phyloP scores from a whole-genome alignment of 2,329 filamentous ascomycete species.

The Thelonectria blattea region DNA sequence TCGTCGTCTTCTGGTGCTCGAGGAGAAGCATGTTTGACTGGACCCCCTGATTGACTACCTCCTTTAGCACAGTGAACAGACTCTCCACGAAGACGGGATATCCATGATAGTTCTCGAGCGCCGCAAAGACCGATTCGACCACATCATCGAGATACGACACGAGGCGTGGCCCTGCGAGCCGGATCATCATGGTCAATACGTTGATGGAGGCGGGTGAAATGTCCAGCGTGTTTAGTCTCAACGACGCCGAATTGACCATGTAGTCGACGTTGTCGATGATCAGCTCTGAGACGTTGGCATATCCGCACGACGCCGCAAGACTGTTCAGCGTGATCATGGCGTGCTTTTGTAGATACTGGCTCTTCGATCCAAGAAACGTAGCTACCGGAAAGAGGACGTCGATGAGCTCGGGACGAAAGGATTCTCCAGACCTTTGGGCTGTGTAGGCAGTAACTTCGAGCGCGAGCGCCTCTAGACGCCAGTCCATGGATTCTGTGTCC shows the following conservation, averaged over 20 bases:
- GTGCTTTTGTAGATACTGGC: conserved; percentile 73
- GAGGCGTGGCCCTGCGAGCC: conserved; percentile 78
- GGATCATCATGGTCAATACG: conserved; percentile 93
- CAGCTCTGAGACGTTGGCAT: conserved; percentile 74
- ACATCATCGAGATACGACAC: conserved; percentile 92
- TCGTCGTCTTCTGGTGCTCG: conserved; percentile 45
- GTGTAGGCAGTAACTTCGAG: conserved; percentile 82
- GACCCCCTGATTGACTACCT: conserved; percentile 82
- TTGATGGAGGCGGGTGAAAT: conserved; percentile 90
- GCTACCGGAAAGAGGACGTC: conserved; percentile 92
- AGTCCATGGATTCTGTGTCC: conserved; percentile 61
- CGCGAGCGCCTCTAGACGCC: conserved; percentile 78
- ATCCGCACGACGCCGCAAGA: conserved; percentile 77
- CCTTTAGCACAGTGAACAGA: conserved; percentile 81
- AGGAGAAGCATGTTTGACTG: conserved; percentile 60
- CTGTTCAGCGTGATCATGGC: conserved; percentile 84
- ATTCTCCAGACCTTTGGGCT: conserved; percentile 67
- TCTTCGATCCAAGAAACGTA: conserved; percentile 79
- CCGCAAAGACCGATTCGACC: conserved; percentile 87
- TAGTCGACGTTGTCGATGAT: conserved; percentile 95
- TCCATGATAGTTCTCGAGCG: conserved; percentile 93
- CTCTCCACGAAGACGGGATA: conserved; percentile 86
- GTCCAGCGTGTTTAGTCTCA: conserved; percentile 90
- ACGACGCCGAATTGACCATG: conserved; percentile 88
- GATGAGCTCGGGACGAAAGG: conserved; percentile 84